Conservation (phyloP, 805 yeast species). For the Komagataella mondaviorum region DNA sequence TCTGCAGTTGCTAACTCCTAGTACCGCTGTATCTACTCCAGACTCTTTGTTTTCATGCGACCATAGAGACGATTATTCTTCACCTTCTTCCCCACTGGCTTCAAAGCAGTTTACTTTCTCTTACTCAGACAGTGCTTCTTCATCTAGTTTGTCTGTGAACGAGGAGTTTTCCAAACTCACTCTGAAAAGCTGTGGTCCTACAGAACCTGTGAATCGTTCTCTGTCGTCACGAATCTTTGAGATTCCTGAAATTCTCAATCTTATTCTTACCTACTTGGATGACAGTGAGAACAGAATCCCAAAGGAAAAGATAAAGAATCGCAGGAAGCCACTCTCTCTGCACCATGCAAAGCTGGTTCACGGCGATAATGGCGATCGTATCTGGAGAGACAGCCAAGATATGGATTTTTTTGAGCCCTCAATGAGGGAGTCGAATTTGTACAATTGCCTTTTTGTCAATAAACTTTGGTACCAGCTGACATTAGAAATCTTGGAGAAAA, state of each 20-base stretch:
- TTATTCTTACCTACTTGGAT: conserved; percentile 42
- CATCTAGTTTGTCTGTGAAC: neutral
- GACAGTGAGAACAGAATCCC: conserved; percentile 36
- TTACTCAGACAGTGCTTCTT: neutral
- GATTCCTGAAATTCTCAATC: conserved; percentile 63
- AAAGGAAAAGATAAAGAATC: conserved; percentile 39
- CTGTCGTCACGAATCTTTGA: conserved; percentile 29
- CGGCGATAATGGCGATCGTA: conserved; percentile 24
- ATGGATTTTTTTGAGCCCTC: neutral
- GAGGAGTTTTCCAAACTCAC: neutral
- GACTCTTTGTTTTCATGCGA: neutral
- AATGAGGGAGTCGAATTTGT: conserved; percentile 21
- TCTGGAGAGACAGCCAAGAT: conserved; percentile 3
- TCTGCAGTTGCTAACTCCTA: neutral
- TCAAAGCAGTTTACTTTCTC: neutral
- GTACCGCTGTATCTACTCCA: neutral
- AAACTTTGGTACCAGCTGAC: conserved; percentile 50
- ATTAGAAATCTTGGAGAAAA: conserved; percentile 36
- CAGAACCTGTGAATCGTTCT: neutral
- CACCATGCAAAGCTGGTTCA: conserved; percentile 59
- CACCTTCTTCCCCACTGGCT: neutral
- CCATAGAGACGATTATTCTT: neutral
- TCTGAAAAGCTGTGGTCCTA: neutral
- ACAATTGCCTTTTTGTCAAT: conserved; percentile 58
- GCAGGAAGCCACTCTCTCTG: conserved; percentile 58